Conservation (phyloP, 2,329 filamentous ascomycete genomes). For the Ambrosiella beaveri region DNA sequence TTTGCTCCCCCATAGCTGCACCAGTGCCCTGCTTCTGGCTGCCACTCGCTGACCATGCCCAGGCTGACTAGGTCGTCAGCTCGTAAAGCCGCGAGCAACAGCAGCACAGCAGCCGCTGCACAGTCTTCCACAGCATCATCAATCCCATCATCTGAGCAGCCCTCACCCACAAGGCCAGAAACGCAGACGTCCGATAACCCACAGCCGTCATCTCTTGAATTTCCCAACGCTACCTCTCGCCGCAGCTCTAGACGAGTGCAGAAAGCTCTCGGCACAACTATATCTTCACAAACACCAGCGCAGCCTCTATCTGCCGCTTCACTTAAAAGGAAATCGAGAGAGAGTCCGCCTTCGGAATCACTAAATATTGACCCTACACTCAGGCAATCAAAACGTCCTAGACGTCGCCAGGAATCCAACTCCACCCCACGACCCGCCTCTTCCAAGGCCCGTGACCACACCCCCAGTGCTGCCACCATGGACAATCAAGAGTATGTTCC, state of each 20-base stretch:
- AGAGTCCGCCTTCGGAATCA: constrained; percentile 16
- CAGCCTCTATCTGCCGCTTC: constrained; percentile 24
- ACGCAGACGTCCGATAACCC: no score
- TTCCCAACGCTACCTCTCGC: no score
- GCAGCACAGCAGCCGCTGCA: constrained; percentile 31
- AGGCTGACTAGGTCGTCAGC: constrained; percentile 93
- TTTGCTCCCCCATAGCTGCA: background rate
- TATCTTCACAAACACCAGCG: constrained; percentile 8
- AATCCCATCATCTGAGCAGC: constrained; percentile 19
- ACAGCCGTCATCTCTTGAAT: no score
- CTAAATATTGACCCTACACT: background rate
- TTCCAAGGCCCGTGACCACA: background rate
- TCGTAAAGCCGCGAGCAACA: constrained; percentile 61
- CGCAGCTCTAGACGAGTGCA: no score
- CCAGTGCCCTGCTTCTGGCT: background rate
- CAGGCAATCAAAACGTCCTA: background rate
- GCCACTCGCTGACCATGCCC: constrained; percentile 22
- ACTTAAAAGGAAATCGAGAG: constrained; percentile 57
- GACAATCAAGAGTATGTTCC: constrained; percentile 49
- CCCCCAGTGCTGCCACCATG: constrained; percentile 30
- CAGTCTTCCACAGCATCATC: constrained; percentile 3
- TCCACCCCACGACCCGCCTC: background rate
- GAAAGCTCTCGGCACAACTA: background rate
- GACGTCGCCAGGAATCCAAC: background rate
- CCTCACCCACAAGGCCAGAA: constrained; percentile 19